A percentile compares a stretch with the other conserved stretches of the same genome.
These are phyloP conservation scores for Dictyostelium capitatum DNA, from an alignment of 78 protist genomes.

Conservation along the genomic window DNA sequence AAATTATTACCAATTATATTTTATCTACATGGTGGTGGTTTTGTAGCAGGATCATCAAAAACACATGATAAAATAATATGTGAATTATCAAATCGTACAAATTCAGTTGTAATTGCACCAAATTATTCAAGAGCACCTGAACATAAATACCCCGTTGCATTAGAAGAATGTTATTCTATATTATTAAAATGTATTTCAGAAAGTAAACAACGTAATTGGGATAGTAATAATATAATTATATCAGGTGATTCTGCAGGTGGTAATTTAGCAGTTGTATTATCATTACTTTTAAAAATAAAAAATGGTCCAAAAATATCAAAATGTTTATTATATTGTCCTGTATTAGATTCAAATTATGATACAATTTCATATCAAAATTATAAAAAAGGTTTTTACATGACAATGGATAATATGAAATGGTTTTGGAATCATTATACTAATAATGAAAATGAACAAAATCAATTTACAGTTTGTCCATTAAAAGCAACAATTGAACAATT, in stretches of 20 bases:
- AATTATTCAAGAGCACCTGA: slow-evolving; percentile 13
- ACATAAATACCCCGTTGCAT: not conserved
- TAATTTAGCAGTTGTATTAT: not conserved
- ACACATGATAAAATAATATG: slow-evolving; percentile 15
- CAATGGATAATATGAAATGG: not conserved
- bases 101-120: slow-evolving; percentile 13
- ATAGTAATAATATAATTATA: not conserved
- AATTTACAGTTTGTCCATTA: not conserved
- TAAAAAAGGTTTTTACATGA: too few species aligned
- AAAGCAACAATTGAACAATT: slow-evolving; percentile 28
- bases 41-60: not conserved
- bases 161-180: not conserved
- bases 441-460: not conserved
- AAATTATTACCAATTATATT: not conserved
- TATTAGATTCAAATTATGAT: not conserved
- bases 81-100: not conserved
- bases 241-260: slow-evolving; percentile 31
- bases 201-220: not conserved
- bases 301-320: not conserved
- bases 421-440: slow-evolving; percentile 6
- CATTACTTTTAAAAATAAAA: not conserved
- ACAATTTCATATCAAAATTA: not conserved
- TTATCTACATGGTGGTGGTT: slow-evolving; percentile 4
- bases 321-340: not conserved
- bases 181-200: not conserved